Evolutionary conservation across 176 grass and related monocot species (phyloP).

Genomic region (Raddia guianensis): DNA sequence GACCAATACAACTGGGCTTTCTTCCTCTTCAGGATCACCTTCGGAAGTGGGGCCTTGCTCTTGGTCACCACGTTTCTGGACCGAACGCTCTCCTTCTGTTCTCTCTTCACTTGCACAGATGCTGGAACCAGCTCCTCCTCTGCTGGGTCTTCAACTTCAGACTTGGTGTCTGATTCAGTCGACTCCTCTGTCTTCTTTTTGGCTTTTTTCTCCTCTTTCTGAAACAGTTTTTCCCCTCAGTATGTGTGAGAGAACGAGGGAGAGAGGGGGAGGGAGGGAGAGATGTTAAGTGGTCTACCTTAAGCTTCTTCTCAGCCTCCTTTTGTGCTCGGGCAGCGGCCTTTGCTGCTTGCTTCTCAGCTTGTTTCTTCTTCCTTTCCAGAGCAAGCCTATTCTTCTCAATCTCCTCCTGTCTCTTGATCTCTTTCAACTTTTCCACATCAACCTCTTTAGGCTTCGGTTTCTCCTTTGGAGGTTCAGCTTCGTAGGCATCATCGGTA

Average conservation of each 20-base stretch:
- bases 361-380: conserved; percentile 90
- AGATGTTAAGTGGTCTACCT: conserved; percentile 41
- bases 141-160: conserved; percentile 55
- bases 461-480: conserved; percentile 60
- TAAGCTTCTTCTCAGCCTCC: conserved; percentile 77
- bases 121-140: conserved; percentile 37
- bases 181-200: conserved; percentile 74
- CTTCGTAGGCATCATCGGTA: conserved; percentile 43
- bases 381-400: conserved; percentile 79
- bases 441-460: conserved; percentile 61
- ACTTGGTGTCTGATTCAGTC: conserved; percentile 59
- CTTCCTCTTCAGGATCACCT: conserved; percentile 74
- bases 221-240: conserved; percentile 24
- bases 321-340: conserved; percentile 75
- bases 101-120: conserved; percentile 49
- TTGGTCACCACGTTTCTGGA: conserved; percentile 44
- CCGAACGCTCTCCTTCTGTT: conserved; percentile 57
- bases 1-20: conserved; percentile 58
- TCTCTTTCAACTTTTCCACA: conserved; percentile 77
- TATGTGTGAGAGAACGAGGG: background rate
- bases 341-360: conserved; percentile 83
- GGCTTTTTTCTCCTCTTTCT: conserved; percentile 87
- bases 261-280: background rate
- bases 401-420: conserved; percentile 91
- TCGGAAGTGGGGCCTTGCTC: conserved; percentile 52